Evolutionary conservation across 495 filamentous ascomycete species (phyloP).

Genomic region (Daldinia bambusicola): DNA sequence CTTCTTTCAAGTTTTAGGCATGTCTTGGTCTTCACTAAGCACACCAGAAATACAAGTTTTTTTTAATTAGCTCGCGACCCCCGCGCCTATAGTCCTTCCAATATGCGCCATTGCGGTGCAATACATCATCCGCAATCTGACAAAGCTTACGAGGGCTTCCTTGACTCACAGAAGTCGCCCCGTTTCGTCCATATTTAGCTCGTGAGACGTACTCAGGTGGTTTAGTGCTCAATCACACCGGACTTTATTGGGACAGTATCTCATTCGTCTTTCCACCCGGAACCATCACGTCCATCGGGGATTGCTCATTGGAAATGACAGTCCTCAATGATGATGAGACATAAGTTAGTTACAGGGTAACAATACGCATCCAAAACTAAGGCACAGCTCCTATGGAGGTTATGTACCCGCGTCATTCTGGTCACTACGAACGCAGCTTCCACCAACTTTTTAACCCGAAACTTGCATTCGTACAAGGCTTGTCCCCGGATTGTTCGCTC

Average conservation of each 20-base stretch:
- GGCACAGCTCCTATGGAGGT: constrained; percentile 5
- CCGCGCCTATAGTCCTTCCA: constrained; percentile 9
- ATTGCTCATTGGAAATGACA: constrained; percentile 14
- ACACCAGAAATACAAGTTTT: constrained; percentile 12
- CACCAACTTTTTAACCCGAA: constrained; percentile 23
- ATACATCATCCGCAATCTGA: constrained; percentile 35
- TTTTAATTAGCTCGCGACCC: constrained; percentile 16
- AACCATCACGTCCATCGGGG: constrained; percentile 5
- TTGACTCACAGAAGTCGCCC: constrained; percentile 22
- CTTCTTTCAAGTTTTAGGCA: neutral
- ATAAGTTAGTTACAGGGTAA: constrained; percentile 10
- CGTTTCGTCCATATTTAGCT: neutral
- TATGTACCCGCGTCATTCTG: constrained; percentile 13
- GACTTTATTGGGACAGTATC: constrained; percentile 38
- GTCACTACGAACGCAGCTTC: constrained; percentile 5
- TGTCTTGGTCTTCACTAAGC: neutral
- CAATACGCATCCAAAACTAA: constrained; percentile 10
- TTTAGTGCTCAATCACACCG: constrained; percentile 24
- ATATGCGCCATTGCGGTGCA: constrained; percentile 9
- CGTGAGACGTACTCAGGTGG: constrained; percentile 14
- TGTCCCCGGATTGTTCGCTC: constrained; percentile 10
- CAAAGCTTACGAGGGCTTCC: constrained; percentile 36
- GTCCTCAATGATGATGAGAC: constrained; percentile 20
- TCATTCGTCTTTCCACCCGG: constrained; percentile 28
- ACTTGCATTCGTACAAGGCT: constrained; percentile 27